Conservation (phyloP, 306 rosid genomes). For the Begonia peltatifolia region DNA sequence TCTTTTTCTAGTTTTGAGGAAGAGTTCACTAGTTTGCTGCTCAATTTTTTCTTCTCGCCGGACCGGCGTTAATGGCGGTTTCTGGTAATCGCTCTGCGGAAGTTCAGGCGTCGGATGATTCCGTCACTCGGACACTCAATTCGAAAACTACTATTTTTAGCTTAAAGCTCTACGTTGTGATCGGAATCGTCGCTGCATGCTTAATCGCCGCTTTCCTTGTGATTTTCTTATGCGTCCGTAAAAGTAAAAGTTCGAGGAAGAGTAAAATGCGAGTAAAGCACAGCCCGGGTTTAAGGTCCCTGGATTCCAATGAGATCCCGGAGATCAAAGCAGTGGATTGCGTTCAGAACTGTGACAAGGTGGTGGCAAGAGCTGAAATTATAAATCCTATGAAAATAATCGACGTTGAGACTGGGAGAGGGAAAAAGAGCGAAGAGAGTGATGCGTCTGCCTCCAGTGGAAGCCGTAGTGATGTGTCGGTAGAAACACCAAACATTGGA, state of each 20-base stretch:
- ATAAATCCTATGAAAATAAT: conserved; percentile 20
- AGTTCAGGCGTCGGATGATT: conserved; percentile 9
- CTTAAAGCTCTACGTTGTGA: conserved; percentile 35
- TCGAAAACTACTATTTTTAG: conserved; percentile 21
- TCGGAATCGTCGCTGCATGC: conserved; percentile 23
- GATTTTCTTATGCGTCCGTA: conserved; percentile 40
- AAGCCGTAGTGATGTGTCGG: conserved; percentile 27
- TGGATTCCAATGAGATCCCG: conserved; percentile 66
- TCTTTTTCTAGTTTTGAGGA: conserved; percentile 4
- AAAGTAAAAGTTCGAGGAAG: conserved; percentile 18
- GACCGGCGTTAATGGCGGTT: conserved; percentile 37
- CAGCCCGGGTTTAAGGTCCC: conserved; percentile 69
- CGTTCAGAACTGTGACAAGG: conserved; percentile 11
- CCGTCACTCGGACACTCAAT: conserved; percentile 24
- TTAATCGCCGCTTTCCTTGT: conserved; percentile 22
- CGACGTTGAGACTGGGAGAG: conserved; percentile 16
- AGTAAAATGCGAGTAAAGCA: conserved; percentile 37
- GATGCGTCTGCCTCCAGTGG: conserved; percentile 28
- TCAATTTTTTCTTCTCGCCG: background rate
- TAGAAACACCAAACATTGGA: conserved; percentile 52
- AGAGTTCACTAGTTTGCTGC: background rate
- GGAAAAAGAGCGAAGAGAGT: conserved; percentile 23
- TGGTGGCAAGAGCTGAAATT: conserved; percentile 17
- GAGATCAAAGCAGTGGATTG: conserved; percentile 40
- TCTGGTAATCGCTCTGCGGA: conserved; percentile 17